A percentile compares a stretch with the other conserved stretches of the same genome.
Conservation (phyloP, 2,329 filamentous ascomycete genomes). For the Botryosphaeria dothidea region DNA sequence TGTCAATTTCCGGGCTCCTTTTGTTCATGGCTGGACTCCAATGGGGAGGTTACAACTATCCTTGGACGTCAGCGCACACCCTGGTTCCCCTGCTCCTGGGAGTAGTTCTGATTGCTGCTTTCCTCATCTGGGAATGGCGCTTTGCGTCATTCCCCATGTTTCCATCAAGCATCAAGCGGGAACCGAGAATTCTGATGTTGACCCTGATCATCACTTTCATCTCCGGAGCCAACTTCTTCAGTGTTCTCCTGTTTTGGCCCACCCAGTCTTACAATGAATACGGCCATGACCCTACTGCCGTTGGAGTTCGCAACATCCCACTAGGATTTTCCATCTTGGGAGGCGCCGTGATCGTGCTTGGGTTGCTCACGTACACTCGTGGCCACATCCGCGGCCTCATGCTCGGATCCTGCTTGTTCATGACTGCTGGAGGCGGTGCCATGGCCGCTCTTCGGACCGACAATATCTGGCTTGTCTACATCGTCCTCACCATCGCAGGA, state of each 20-base stretch:
- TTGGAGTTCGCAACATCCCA: slow-evolving; percentile 33
- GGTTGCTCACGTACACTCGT: slow-evolving; percentile 29
- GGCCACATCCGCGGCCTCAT: slow-evolving; percentile 30
- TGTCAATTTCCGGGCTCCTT: slow-evolving; percentile 35
- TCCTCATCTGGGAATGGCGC: slow-evolving; percentile 40
- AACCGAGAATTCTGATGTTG: slow-evolving; percentile 45
- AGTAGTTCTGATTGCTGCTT: slow-evolving; percentile 34
- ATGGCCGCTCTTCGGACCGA: slow-evolving; percentile 34
- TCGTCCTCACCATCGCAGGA: slow-evolving; percentile 34
- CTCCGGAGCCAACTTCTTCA: slow-evolving; percentile 36
- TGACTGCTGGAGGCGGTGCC: slow-evolving; percentile 35
- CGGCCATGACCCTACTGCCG: slow-evolving; percentile 30
- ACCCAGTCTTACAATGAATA: slow-evolving; percentile 32
- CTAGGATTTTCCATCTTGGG: slow-evolving; percentile 30
- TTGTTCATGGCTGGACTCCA: slow-evolving; percentile 43
- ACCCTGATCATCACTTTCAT: slow-evolving; percentile 48
- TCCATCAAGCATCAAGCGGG: slow-evolving; percentile 32
- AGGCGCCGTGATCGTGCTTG: slow-evolving; percentile 34
- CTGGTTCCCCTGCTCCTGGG: slow-evolving; percentile 39
- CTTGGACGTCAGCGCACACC: slow-evolving; percentile 41
- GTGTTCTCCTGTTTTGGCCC: slow-evolving; percentile 36
- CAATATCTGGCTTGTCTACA: slow-evolving; percentile 32
- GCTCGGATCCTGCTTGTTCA: slow-evolving; percentile 32
- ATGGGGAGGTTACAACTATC: slow-evolving; percentile 41
- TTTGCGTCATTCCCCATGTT: slow-evolving; percentile 42